phyloP scores from a whole-genome alignment of 441 rosid species.

The California macrophylla region DNA sequence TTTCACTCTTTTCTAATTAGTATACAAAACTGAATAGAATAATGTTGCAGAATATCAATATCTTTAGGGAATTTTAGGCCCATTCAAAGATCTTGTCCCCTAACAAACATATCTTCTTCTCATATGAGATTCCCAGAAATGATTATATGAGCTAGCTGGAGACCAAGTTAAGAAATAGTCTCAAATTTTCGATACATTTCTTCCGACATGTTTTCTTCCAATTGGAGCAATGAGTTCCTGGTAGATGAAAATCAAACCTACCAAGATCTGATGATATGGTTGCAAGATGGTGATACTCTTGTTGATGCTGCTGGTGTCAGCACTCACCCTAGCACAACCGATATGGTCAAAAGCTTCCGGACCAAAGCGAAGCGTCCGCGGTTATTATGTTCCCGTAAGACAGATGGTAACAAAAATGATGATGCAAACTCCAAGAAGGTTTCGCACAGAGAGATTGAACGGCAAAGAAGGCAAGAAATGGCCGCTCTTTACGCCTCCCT shows the following conservation, averaged over 20 bases:
- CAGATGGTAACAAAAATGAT: conserved; percentile 13
- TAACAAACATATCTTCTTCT: too few relatives aligned
- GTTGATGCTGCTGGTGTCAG: too few relatives aligned
- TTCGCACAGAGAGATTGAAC: conserved; percentile 57
- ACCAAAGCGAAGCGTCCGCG: neutral
- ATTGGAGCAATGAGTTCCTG: neutral
- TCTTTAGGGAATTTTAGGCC: too few relatives aligned
- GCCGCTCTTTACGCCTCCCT: conserved; percentile 48
- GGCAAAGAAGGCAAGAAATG: conserved; percentile 71
- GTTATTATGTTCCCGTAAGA: neutral
- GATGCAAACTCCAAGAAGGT: conserved; percentile 33
- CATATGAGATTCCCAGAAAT: too few relatives aligned
- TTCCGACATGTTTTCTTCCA: neutral
- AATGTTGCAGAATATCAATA: too few relatives aligned
- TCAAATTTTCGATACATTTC: too few relatives aligned
- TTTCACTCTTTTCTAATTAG: too few relatives aligned
- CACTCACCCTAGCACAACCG: too few relatives aligned
- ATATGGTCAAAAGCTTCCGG: neutral
- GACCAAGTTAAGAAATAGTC: neutral
- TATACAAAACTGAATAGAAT: too few relatives aligned
- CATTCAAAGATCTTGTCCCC: too few relatives aligned
- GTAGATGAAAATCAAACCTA: neutral
- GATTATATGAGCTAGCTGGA: neutral
- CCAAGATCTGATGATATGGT: neutral
- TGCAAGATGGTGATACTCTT: neutral